Conservation (phyloP, 176 grass and related monocot genomes). For the Bolboschoenus planiculmis region DNA sequence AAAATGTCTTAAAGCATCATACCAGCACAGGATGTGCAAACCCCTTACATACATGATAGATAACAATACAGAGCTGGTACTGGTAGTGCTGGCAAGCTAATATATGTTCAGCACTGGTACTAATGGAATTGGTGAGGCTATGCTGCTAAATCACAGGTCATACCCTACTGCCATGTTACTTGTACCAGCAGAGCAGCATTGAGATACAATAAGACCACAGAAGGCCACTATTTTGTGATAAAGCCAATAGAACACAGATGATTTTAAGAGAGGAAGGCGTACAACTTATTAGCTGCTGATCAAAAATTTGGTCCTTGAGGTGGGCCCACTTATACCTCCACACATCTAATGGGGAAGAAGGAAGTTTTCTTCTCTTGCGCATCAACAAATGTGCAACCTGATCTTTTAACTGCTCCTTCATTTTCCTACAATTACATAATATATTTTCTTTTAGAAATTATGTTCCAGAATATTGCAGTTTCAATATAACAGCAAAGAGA, state of each 20-base stretch:
- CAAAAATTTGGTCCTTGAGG: constrained; percentile 42
- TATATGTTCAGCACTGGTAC: neutral
- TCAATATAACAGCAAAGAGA: constrained; percentile 9
- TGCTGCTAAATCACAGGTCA: neutral
- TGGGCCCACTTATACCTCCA: constrained; percentile 40
- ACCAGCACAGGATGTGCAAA: neutral
- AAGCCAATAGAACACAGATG: neutral
- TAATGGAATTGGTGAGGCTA: neutral
- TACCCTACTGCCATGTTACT: neutral
- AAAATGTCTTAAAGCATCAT: neutral
- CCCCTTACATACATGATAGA: neutral
- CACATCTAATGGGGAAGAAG: constrained; percentile 36
- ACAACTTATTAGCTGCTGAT: constrained; percentile 50
- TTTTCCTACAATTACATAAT: constrained; percentile 16
- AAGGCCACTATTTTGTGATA: neutral
- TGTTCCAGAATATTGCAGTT: neutral
- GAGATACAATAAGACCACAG: neutral
- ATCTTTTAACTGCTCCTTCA: constrained; percentile 19
- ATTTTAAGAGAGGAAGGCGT: neutral
- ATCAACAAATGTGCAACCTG: constrained; percentile 21
- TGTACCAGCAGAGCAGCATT: neutral
- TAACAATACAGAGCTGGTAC: neutral
- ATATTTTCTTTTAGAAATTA: neutral
- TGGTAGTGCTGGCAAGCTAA: neutral
- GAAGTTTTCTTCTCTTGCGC: constrained; percentile 63